Base-by-base conservation (phyloP, 345 rosid species). In the Citrus medica region DNA sequence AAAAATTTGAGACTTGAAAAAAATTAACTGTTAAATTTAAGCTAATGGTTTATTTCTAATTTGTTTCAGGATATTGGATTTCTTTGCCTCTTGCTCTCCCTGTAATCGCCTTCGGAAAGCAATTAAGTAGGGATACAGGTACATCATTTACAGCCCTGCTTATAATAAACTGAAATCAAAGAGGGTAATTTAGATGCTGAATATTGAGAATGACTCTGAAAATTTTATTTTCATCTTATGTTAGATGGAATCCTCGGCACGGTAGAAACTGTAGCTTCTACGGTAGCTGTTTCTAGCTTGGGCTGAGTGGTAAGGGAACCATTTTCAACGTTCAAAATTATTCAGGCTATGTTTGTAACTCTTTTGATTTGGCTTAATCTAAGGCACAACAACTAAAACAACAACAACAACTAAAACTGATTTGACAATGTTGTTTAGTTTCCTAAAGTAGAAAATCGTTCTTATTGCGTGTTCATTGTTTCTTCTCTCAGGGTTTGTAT, bases 21-120 rank as follows among this genome's bases (percentile, higher is more conserved):
- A 42, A 46, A 46, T 46, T 3, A 12, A 46, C 17, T 46, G 17
- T 3, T 46, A 53, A 28, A 71, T 14, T 27, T 74, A 33, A 38
- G 40, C 16, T 73, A 51, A 6, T 70, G 59, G 37, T 75, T 46
- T 46, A 65, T 64, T 69, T 35, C 40, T 63, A 32, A 40, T 80
- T 51, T 51, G 25, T 67, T 38, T 78, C 86, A 90, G 93, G 83
- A 88, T 92, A 53, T 73, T 92, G 84, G 87, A 90, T 65, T 94
- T 94, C 88, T 94, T 94, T 83, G 97, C 98, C 33, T 94, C 97
- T 12, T 9, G 88, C 96, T 42, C 94, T 94, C 83, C 97, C 94
- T 21, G 97, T 92, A 40, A 89, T 94, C 75, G 98, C 94, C 67
- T 94, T 94, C 71, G 97, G 98, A 68, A 96, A 90, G 79, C 98